Conservation (phyloP, 1,284 basidiomycete species). For the Rhizoctonia solani region DNA sequence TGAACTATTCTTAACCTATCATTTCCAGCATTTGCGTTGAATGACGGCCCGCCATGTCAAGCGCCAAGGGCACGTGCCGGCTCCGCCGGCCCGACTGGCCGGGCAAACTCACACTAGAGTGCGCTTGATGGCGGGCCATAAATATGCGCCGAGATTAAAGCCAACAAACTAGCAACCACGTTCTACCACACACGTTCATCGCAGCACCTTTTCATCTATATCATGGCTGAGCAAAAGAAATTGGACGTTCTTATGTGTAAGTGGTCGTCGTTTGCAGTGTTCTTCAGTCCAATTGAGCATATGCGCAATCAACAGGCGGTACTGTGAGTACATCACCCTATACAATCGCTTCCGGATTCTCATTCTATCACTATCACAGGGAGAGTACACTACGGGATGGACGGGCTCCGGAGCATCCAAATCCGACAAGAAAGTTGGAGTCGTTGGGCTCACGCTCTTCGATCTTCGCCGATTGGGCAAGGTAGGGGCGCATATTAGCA, state of each 20-base stretch:
- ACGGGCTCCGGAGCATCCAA: conserved; percentile 87
- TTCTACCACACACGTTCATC: conserved; percentile 10
- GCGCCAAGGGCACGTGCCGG: conserved; percentile 17
- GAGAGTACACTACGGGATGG: conserved; percentile 94
- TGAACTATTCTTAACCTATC: background rate
- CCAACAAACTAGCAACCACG: conserved; percentile 1
- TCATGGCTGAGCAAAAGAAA: conserved; percentile 48
- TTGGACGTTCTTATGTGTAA: conserved; percentile 77
- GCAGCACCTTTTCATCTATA: background rate
- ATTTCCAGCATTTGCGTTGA: background rate
- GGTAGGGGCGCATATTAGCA: conserved; percentile 55
- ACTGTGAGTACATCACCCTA: conserved; percentile 36
- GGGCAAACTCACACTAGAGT: conserved; percentile 1
- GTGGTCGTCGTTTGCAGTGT: conserved; percentile 40
- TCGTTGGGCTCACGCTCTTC: conserved; percentile 87
- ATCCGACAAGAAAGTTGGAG: conserved; percentile 88
- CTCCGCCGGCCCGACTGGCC: conserved; percentile 8
- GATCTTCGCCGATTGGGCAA: conserved; percentile 86
- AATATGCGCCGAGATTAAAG: conserved; percentile 10
- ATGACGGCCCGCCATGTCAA: background rate
- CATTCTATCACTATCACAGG: conserved; percentile 49
- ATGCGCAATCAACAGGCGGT: conserved; percentile 35
- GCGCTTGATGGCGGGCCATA: conserved; percentile 6
- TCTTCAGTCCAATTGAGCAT: background rate
- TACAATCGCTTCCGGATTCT: background rate